These are phyloP conservation scores for Fraxinus sp. DNA, from an alignment of 305 asterid genomes.

Conservation along the genomic window DNA sequence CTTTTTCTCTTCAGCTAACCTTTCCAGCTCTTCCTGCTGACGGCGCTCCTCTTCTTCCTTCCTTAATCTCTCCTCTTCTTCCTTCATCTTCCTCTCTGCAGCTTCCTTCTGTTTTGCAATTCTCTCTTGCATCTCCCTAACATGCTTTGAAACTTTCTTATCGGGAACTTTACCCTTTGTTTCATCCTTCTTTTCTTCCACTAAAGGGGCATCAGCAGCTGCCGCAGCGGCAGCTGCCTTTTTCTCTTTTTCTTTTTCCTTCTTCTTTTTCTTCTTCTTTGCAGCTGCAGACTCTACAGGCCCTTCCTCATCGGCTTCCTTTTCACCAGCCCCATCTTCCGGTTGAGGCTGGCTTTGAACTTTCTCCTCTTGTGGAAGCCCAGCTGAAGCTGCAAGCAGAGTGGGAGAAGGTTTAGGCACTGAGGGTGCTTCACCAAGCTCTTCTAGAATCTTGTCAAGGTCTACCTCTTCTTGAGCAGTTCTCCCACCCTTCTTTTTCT, in stretches of 20 bases:
- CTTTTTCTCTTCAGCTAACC: constrained; percentile 78
- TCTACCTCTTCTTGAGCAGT: constrained; percentile 70
- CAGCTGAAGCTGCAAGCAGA: constrained; percentile 38
- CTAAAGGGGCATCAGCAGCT: constrained; percentile 31
- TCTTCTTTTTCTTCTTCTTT: constrained; percentile 96
- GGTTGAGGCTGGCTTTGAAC: constrained; percentile 49
- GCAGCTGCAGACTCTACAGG: constrained; percentile 69
- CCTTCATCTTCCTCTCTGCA: constrained; percentile 73
- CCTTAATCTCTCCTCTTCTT: constrained; percentile 78
- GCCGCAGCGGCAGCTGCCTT: constrained; percentile 39
- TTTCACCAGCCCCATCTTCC: constrained; percentile 57
- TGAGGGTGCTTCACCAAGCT: constrained; percentile 66
- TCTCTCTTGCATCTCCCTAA: constrained; percentile 89
- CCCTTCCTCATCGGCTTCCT: constrained; percentile 66
- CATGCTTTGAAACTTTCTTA: constrained; percentile 79
- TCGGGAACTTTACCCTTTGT: constrained; percentile 44
- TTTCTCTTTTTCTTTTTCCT: constrained; percentile 77
- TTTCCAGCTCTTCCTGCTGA: constrained; percentile 70
- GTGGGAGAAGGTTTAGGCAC: constrained; percentile 37
- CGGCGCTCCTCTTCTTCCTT: constrained; percentile 91
- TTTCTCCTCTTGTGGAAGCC: constrained; percentile 45
- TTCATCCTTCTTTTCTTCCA: constrained; percentile 70
- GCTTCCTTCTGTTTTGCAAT: constrained; percentile 74
- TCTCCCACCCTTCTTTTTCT: constrained; percentile 64
- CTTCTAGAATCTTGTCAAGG: constrained; percentile 74